Percentiles rank a stretch among this genome's conserved stretches.
These are phyloP conservation scores for Diaporthe longicolla DNA, from an alignment of 2,329 filamentous ascomycete species.

Conservation along the genomic window DNA sequence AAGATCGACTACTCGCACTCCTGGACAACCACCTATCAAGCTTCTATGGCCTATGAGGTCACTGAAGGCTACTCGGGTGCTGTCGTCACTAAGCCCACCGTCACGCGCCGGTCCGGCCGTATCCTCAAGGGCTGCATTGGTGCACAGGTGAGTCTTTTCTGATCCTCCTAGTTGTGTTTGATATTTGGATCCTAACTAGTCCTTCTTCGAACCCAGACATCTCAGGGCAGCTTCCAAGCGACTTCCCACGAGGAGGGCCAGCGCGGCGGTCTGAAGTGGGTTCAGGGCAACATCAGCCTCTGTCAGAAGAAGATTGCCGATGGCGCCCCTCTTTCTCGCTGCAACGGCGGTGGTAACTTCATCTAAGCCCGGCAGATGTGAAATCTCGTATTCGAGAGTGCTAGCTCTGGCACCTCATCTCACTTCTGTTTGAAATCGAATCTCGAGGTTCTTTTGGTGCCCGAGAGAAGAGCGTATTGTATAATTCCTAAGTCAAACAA, in stretches of 20 bases:
- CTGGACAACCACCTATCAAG: constrained; percentile 15
- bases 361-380: not conserved
- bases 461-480: not conserved
- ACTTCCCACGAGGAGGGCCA: constrained; percentile 20
- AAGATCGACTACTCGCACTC: constrained; percentile 21
- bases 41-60: not conserved
- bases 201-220: not conserved
- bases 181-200: not conserved
- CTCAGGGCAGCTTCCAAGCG: not conserved
- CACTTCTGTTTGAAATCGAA: too few relatives aligned
- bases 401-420: not conserved
- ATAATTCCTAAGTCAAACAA: too few relatives aligned
- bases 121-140: constrained; percentile 27
- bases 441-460: not conserved
- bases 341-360: constrained; percentile 24
- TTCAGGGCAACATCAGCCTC: constrained; percentile 20
- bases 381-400: not conserved
- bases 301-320: constrained; percentile 20
- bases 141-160: not conserved
- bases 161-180: too few relatives aligned
- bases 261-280: constrained; percentile 14
- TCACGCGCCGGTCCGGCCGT: constrained; percentile 12
- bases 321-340: constrained; percentile 8
- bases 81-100: constrained; percentile 3
- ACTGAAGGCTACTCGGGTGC: not conserved